phyloP scores from a whole-genome alignment of 805 yeast genomes.

The Schwanniomyces polymorphus region DNA sequence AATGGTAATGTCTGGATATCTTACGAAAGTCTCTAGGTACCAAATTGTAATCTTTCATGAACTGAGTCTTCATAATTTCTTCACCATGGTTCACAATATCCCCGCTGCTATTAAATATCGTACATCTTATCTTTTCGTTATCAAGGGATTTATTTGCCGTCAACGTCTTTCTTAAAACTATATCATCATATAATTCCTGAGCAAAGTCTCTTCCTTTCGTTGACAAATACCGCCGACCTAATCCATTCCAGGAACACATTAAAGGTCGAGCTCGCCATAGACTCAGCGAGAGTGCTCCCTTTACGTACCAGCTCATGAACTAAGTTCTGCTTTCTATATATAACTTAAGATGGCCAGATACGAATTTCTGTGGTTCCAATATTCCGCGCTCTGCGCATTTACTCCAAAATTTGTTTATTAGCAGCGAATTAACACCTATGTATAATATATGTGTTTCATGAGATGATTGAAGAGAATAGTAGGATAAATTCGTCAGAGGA shows the following conservation, averaged over 20 bases:
- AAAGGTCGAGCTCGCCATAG: not conserved
- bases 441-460: not conserved
- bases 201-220: not conserved
- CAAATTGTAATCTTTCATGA: slow-evolving; percentile 46
- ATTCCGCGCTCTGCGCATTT: not conserved
- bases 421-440: not conserved
- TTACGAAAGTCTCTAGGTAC: slow-evolving; percentile 61
- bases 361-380: not conserved
- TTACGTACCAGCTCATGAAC: not conserved
- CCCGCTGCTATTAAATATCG: slow-evolving; percentile 50
- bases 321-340: not conserved
- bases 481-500: slow-evolving; percentile 35
- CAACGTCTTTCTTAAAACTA: slow-evolving; percentile 19
- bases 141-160: slow-evolving; percentile 16
- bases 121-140: slow-evolving; percentile 44
- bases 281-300: not conserved
- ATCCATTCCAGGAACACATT: not conserved
- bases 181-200: slow-evolving; percentile 9
- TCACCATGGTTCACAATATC: slow-evolving; percentile 44
- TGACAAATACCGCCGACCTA: not conserved
- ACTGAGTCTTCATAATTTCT: slow-evolving; percentile 42
- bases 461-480: slow-evolving; percentile 1
- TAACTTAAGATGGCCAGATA: not conserved
- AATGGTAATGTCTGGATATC: slow-evolving; percentile 35
- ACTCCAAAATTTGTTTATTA: not conserved